phyloP scores from a whole-genome alignment of 306 rosid genomes.

The Cucurbita moschata region DNA sequence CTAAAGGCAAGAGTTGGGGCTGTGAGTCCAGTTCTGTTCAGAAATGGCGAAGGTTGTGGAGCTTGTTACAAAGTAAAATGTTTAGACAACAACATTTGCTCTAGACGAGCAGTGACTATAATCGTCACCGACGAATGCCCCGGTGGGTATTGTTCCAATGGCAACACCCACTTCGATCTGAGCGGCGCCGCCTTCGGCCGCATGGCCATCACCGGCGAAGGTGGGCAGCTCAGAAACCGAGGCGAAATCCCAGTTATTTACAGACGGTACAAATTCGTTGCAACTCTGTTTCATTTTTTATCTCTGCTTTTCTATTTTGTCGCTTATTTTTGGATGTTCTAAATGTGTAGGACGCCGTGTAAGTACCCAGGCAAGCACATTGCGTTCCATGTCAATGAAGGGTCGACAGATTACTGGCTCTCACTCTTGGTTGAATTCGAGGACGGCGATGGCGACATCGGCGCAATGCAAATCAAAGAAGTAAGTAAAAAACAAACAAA shows the following conservation, averaged over 20 bases:
- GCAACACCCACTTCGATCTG: slow-evolving; percentile 68
- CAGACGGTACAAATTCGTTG: slow-evolving; percentile 3
- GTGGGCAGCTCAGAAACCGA: slow-evolving; percentile 49
- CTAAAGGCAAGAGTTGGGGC: slow-evolving; percentile 74
- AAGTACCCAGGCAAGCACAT: slow-evolving; percentile 50
- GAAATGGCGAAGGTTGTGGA: slow-evolving; percentile 82
- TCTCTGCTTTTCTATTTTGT: not conserved
- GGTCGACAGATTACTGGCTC: slow-evolving; percentile 69
- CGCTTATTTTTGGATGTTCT: not conserved
- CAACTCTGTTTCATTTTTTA: not conserved
- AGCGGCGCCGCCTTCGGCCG: slow-evolving; percentile 89
- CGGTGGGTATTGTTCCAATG: slow-evolving; percentile 45
- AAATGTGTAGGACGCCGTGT: slow-evolving; percentile 45
- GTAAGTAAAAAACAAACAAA: slow-evolving; percentile 17
- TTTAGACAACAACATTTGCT: slow-evolving; percentile 46
- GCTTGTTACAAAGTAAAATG: slow-evolving; percentile 84
- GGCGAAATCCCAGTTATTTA: slow-evolving; percentile 55
- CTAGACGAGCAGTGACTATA: slow-evolving; percentile 69
- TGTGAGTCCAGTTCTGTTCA: slow-evolving; percentile 59
- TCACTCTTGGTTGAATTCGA: slow-evolving; percentile 66
- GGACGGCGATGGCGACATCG: slow-evolving; percentile 77
- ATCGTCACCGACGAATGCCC: slow-evolving; percentile 85
- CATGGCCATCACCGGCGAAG: slow-evolving; percentile 59
- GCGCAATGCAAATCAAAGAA: slow-evolving; percentile 64
- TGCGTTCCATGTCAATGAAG: slow-evolving; percentile 81